Evolutionary conservation across 352 stramenopile genomes (phyloP).

Genomic region (Lagenidium giganteum): DNA sequence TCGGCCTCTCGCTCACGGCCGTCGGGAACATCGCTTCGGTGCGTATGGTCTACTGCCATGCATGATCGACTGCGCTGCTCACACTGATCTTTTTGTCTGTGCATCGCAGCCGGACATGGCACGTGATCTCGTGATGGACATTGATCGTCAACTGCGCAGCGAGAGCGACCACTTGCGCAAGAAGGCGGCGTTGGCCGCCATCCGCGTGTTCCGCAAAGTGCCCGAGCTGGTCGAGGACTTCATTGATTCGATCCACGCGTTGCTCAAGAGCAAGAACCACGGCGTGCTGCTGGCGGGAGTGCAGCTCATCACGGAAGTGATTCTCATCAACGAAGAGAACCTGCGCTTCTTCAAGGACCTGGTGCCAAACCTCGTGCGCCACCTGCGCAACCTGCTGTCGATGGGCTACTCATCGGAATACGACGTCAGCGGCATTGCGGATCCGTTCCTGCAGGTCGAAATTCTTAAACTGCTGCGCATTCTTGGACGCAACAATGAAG

Average conservation of each 20-base stretch:
- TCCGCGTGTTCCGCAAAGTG: constrained; percentile 92
- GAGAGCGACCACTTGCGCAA: constrained; percentile 97
- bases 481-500: constrained; percentile 93
- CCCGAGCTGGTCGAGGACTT: constrained; percentile 99
- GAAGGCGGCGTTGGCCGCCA: constrained; percentile 95
- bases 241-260: constrained; percentile 90
- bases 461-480: constrained; percentile 91
- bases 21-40: constrained; percentile 98
- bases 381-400: constrained; percentile 95
- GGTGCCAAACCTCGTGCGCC: constrained; percentile 69
- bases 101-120: constrained; percentile 92
- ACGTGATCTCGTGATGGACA: constrained; percentile 97
- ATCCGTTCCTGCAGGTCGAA: constrained; percentile 96
- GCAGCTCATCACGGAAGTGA: constrained; percentile 95
- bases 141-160: constrained; percentile 92
- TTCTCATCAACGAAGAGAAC: constrained; percentile 73
- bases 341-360: constrained; percentile 69
- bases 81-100: constrained; percentile 1
- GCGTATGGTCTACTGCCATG: not conserved
- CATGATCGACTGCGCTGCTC: not conserved
- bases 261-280: constrained; percentile 96
- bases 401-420: constrained; percentile 99
- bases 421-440: constrained; percentile 97
- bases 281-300: constrained; percentile 96
- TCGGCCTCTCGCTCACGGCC: constrained; percentile 94